Percentiles rank a stretch among this genome's conserved stretches.
Conservation (phyloP, 768 basidiomycete species). For the Daedalea quercina region DNA sequence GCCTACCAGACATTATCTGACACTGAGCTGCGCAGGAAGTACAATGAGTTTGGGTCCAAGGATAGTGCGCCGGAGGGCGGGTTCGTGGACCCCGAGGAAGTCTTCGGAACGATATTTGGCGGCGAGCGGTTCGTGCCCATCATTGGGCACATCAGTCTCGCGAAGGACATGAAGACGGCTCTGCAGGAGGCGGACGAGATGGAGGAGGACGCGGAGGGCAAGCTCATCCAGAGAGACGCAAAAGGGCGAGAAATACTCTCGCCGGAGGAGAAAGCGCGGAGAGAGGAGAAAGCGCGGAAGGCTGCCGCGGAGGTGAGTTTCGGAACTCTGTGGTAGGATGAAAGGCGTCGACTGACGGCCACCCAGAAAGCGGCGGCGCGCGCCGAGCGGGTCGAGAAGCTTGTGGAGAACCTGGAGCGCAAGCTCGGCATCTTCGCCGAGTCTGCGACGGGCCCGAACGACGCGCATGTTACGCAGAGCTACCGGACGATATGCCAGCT, state of each 20-base stretch:
- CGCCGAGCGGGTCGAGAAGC: slow-evolving; percentile 65
- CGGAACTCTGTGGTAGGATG: background rate
- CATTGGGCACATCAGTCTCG: slow-evolving; percentile 84
- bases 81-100: slow-evolving; percentile 75
- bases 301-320: slow-evolving; percentile 58
- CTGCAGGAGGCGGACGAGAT: slow-evolving; percentile 81
- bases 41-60: slow-evolving; percentile 87
- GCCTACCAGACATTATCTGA: slow-evolving; percentile 87
- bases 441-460: slow-evolving; percentile 63
- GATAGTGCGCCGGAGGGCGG: slow-evolving; percentile 80
- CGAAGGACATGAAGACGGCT: slow-evolving; percentile 88
- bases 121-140: slow-evolving; percentile 82
- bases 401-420: slow-evolving; percentile 71
- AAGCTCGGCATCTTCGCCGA: slow-evolving; percentile 88
- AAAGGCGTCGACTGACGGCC: background rate
- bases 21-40: slow-evolving; percentile 66
- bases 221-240: slow-evolving; percentile 40
- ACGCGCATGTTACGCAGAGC: slow-evolving; percentile 61
- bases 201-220: slow-evolving; percentile 36
- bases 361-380: slow-evolving; percentile 73
- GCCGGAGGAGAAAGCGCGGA: slow-evolving; percentile 34
- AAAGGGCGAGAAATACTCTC: slow-evolving; percentile 36
- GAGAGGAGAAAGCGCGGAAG: slow-evolving; percentile 66
- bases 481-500: slow-evolving; percentile 74
- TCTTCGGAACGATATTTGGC: slow-evolving; percentile 77